Percentiles rank a stretch among this genome's conserved stretches.
Conservation (phyloP, 2,329 filamentous ascomycete genomes). For the Fusarium staphyleae region DNA sequence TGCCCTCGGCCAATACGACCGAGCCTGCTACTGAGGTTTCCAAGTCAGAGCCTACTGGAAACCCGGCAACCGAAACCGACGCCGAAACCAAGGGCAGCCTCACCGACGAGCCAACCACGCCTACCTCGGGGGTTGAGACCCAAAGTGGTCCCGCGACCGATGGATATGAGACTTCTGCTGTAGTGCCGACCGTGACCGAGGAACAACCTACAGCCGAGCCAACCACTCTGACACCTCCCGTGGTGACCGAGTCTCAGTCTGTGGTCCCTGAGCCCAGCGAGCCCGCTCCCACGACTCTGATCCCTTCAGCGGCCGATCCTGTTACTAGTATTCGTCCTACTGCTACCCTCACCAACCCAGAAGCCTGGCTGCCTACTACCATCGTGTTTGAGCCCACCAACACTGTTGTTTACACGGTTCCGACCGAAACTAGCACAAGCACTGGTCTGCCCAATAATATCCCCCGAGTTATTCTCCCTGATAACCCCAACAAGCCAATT, state of each 20-base stretch:
- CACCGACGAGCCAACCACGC: constrained; percentile 20
- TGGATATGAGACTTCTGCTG: constrained; percentile 5
- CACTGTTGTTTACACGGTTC: constrained; percentile 39
- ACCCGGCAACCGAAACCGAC: constrained; percentile 22
- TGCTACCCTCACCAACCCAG: constrained; percentile 53
- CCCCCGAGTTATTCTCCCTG: constrained; percentile 78
- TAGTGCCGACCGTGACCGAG: constrained; percentile 3
- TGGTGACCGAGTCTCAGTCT: constrained; percentile 11
- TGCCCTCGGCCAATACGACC: constrained; percentile 10
- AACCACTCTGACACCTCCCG: constrained; percentile 20
- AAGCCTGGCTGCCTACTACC: constrained; percentile 64
- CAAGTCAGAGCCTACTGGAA: constrained; percentile 3
- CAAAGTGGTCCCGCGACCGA: background rate
- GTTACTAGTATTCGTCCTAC: constrained; percentile 53
- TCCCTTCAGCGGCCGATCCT: constrained; percentile 30
- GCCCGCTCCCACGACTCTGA: constrained; percentile 29
- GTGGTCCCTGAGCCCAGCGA: constrained; percentile 2
- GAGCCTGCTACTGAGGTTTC: constrained; percentile 24
- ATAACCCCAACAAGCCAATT: constrained; percentile 57
- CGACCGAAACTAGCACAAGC: constrained; percentile 52
- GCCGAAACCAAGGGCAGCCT: constrained; percentile 25
- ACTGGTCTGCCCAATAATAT: constrained; percentile 69
- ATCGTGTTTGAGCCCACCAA: constrained; percentile 62
- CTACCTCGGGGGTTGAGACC: constrained; percentile 8
- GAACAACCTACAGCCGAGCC: constrained; percentile 17